A percentile compares a stretch with the other conserved stretches of the same genome.
These are phyloP conservation scores for Suhomyces vadensis DNA, from an alignment of 805 yeast genomes.

Conservation along the genomic window DNA sequence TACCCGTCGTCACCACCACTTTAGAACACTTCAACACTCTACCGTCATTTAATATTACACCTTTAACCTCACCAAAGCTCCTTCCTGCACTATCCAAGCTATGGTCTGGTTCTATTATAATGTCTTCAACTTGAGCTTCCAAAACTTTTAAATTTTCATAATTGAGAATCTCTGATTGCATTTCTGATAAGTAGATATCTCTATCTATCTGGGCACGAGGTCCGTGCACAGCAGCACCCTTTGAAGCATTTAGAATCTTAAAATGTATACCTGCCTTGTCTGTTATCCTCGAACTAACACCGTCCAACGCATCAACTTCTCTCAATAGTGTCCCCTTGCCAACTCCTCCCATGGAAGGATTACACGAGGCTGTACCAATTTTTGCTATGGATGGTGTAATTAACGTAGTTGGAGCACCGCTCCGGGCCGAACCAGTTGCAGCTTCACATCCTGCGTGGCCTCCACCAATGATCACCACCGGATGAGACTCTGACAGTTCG, in stretches of 20 bases:
- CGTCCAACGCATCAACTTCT: slow-evolving; percentile 96
- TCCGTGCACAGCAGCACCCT: slow-evolving; percentile 98
- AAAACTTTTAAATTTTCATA: slow-evolving; percentile 59
- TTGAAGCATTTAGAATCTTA: slow-evolving; percentile 77
- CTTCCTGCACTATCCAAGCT: slow-evolving; percentile 39
- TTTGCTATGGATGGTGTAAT: slow-evolving; percentile 74
- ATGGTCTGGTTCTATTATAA: slow-evolving; percentile 55
- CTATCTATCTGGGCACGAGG: slow-evolving; percentile 97
- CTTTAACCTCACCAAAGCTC: slow-evolving; percentile 52
- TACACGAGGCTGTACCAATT: slow-evolving; percentile 94
- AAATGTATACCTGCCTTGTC: slow-evolving; percentile 93
- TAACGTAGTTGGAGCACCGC: slow-evolving; percentile 69
- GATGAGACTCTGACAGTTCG: slow-evolving; percentile 26
- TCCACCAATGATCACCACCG: slow-evolving; percentile 91
- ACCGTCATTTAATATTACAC: slow-evolving; percentile 75
- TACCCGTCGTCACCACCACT: slow-evolving; percentile 93
- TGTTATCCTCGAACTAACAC: slow-evolving; percentile 81
- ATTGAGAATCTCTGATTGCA: slow-evolving; percentile 65
- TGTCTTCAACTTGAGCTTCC: slow-evolving; percentile 82
- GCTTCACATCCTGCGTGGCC: slow-evolving; percentile 99
- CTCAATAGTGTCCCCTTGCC: slow-evolving; percentile 92
- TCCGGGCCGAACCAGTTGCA: slow-evolving; percentile 86
- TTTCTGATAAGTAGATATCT: slow-evolving; percentile 68
- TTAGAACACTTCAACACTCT: slow-evolving; percentile 55
- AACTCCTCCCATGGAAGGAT: slow-evolving; percentile 97